Conservation (phyloP, 306 rosid species). For the Casuarina cunninghamiana region DNA sequence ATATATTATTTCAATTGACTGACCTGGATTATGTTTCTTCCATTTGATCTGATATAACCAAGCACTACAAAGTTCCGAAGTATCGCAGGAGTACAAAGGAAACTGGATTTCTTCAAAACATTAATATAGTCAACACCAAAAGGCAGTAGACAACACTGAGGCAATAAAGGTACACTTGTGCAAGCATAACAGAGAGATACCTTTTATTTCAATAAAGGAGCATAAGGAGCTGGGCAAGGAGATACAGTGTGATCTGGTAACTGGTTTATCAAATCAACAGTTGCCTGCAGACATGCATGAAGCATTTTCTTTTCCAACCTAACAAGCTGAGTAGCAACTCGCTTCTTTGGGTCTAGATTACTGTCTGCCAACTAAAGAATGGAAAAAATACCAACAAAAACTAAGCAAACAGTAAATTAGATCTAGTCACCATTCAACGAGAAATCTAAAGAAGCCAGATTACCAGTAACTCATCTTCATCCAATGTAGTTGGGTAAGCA, state of each 20-base stretch:
- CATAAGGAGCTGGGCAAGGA: slow-evolving; percentile 89
- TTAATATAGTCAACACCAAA: slow-evolving; percentile 15
- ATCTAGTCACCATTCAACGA: slow-evolving; percentile 2
- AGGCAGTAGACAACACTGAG: background rate
- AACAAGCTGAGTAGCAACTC: slow-evolving; percentile 81
- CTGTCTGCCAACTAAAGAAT: slow-evolving; percentile 61
- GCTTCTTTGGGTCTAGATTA: slow-evolving; percentile 74
- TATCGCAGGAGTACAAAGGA: background rate
- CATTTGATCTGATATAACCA: slow-evolving; percentile 27
- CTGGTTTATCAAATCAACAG: slow-evolving; percentile 57
- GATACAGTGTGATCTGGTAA: slow-evolving; percentile 76
- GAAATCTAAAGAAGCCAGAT: slow-evolving; percentile 7
- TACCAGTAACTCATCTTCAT: slow-evolving; percentile 87
- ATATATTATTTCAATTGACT: slow-evolving; percentile 20
- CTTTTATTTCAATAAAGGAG: slow-evolving; percentile 75
- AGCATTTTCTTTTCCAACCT: slow-evolving; percentile 85
- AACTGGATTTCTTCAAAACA: slow-evolving; percentile 19
- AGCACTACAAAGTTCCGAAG: slow-evolving; percentile 21
- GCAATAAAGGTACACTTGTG: background rate
- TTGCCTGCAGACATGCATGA: slow-evolving; percentile 78
- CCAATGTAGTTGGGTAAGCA: slow-evolving; percentile 85
- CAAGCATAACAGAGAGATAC: slow-evolving; percentile 20
- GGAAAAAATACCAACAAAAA: slow-evolving; percentile 26
- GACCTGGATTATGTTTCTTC: slow-evolving; percentile 32
- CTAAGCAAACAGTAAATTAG: background rate